A percentile compares a stretch with the other conserved stretches of the same genome.
These are phyloP conservation scores for Paulownia fortunei DNA, from an alignment of 257 asterid species.

Conservation along the genomic window DNA sequence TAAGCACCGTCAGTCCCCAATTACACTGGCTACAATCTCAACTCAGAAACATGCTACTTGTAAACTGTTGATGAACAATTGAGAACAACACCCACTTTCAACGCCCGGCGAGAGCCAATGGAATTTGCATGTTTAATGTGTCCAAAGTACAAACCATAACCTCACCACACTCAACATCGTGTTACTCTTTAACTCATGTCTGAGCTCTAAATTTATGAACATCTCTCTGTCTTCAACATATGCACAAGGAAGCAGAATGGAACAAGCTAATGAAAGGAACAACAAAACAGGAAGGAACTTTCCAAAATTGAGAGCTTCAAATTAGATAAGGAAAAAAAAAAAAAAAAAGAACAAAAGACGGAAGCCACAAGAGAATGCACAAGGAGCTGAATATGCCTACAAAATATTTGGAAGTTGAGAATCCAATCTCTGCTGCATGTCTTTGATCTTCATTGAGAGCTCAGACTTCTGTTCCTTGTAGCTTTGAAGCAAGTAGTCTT, in stretches of 20 bases:
- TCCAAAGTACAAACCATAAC: constrained; percentile 15
- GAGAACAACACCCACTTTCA: not conserved
- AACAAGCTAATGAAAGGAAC: not conserved
- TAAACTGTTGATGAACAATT: constrained; percentile 5
- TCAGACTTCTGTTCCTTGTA: constrained; percentile 89
- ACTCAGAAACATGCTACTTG: not conserved
- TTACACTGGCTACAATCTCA: not conserved
- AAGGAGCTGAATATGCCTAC: constrained; percentile 51
- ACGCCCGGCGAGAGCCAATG: constrained; percentile 20
- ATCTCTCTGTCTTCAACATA: constrained; percentile 33
- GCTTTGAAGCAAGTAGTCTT: constrained; percentile 80
- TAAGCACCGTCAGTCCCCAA: not conserved
- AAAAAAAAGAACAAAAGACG: constrained; percentile 10
- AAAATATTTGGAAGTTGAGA: constrained; percentile 85
- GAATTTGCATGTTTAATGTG: not conserved
- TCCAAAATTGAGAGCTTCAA: constrained; percentile 48
- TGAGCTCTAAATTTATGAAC: constrained; percentile 33
- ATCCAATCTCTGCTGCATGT: constrained; percentile 81
- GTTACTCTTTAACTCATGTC: constrained; percentile 6
- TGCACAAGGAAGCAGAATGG: constrained; percentile 36
- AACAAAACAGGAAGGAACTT: constrained; percentile 15
- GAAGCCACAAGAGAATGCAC: constrained; percentile 62
- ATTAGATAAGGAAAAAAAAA: constrained; percentile 10
- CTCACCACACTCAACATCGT: constrained; percentile 36
- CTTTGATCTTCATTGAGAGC: constrained; percentile 77